These are phyloP conservation scores for Aleurites moluccanus DNA, from an alignment of 441 rosid genomes.

Conservation along the genomic window DNA sequence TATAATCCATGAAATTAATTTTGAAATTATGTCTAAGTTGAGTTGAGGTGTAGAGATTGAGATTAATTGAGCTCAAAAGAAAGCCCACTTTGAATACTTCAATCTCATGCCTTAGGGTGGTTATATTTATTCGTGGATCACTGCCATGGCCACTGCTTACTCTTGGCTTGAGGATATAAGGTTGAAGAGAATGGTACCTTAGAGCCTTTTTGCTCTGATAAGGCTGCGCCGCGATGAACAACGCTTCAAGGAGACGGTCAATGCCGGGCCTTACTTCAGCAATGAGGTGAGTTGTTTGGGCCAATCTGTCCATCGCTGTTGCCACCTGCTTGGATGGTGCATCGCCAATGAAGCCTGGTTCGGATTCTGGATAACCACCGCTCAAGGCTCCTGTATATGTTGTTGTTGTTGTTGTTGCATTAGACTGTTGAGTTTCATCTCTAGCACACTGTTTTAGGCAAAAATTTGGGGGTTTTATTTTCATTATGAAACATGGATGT, in stretches of 20 bases:
- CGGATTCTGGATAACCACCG: slow-evolving; percentile 14
- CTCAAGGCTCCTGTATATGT: slow-evolving; percentile 14
- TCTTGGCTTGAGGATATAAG: slow-evolving; percentile 73
- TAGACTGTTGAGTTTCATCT: slow-evolving; percentile 10
- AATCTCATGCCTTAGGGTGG: slow-evolving; percentile 96
- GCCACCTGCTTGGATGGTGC: slow-evolving; percentile 99
- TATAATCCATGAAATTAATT: no score
- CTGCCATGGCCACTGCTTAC: slow-evolving; percentile 47
- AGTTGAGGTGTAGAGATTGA: no score
- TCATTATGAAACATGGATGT: no score
- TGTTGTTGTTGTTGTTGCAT: slow-evolving; percentile 17
- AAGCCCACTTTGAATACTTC: slow-evolving; percentile 95
- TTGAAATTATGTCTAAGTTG: no score
- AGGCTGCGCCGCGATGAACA: slow-evolving; percentile 64
- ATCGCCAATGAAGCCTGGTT: slow-evolving; percentile 38
- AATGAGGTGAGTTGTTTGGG: slow-evolving; percentile 84
- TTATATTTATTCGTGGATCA: slow-evolving; percentile 68
- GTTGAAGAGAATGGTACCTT: slow-evolving; percentile 83
- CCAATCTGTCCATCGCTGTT: slow-evolving; percentile 84
- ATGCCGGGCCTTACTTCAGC: slow-evolving; percentile 87
- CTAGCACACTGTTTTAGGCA: no score
- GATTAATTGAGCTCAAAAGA: slow-evolving; percentile 82
- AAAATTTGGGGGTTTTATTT: no score
- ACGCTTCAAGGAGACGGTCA: slow-evolving; percentile 83
- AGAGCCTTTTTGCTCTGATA: slow-evolving; percentile 60